phyloP scores from a whole-genome alignment of 2,329 filamentous ascomycete species.

The Trichophyton simii region DNA sequence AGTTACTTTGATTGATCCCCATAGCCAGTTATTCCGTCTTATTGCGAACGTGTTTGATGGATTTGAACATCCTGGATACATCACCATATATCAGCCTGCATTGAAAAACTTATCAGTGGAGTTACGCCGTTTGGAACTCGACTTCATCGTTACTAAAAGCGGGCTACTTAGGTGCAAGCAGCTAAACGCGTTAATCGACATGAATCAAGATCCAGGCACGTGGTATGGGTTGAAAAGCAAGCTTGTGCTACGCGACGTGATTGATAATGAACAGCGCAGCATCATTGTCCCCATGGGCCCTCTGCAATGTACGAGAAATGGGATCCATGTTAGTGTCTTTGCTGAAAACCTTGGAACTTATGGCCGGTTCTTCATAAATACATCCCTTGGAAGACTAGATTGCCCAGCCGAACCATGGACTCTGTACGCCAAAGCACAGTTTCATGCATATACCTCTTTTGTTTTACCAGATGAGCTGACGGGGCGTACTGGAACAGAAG shows the following conservation, averaged over 20 bases:
- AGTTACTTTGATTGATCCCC: constrained; percentile 26
- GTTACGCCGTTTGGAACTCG: constrained; percentile 38
- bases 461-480: constrained; percentile 21
- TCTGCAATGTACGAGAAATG: constrained; percentile 11
- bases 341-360: constrained; percentile 21
- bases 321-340: constrained; percentile 26
- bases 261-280: constrained; percentile 18
- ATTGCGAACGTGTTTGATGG: constrained; percentile 32
- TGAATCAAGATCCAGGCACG: constrained; percentile 35
- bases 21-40: constrained; percentile 28
- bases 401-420: constrained; percentile 23
- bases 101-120: constrained; percentile 25
- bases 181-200: constrained; percentile 39
- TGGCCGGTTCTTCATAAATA: constrained; percentile 41
- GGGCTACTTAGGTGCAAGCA: constrained; percentile 36
- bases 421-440: constrained; percentile 13
- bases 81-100: constrained; percentile 39
- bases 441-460: constrained; percentile 25
- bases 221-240: constrained; percentile 40
- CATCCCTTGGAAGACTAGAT: constrained; percentile 36
- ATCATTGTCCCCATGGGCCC: constrained; percentile 31
- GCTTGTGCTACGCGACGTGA: constrained; percentile 32
- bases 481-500: constrained; percentile 16
- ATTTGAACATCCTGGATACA: constrained; percentile 36
- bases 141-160: constrained; percentile 30